phyloP scores from a whole-genome alignment of 2,329 filamentous ascomycete species.

The Epichloe coenophiala region DNA sequence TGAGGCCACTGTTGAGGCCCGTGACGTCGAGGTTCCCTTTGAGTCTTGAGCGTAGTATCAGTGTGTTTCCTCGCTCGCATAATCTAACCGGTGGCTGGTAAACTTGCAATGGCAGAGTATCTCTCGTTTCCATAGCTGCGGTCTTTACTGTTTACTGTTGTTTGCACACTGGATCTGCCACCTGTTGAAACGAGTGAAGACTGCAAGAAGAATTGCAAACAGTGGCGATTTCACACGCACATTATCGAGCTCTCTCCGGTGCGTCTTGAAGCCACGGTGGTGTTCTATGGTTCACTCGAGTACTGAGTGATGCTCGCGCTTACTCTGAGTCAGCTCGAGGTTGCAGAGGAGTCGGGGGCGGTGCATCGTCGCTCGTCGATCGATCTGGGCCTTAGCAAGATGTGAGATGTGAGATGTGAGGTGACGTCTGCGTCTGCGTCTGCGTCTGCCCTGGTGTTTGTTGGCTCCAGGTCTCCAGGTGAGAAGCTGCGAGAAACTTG shows the following conservation, averaged over 20 bases:
- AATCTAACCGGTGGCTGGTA: background rate
- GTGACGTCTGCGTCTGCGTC: background rate
- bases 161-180: too few relatives aligned
- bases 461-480: background rate
- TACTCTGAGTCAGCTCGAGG: too few relatives aligned
- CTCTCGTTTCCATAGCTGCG: background rate
- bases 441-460: background rate
- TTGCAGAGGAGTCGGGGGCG: too few relatives aligned
- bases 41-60: background rate
- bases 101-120: background rate
- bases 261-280: too few relatives aligned
- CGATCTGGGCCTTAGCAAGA: background rate
- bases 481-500: background rate
- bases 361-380: too few relatives aligned
- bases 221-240: too few relatives aligned
- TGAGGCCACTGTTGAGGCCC: background rate
- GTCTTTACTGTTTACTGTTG: too few relatives aligned
- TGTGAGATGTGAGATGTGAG: background rate
- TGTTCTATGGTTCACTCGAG: too few relatives aligned
- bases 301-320: too few relatives aligned
- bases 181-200: too few relatives aligned
- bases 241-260: too few relatives aligned
- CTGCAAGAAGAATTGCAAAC: too few relatives aligned
- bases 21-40: background rate
- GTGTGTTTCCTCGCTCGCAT: background rate